A percentile compares a stretch with the other conserved stretches of the same genome.
phyloP scores from a whole-genome alignment of 192 early-diverging fungal species.

The Coemansia sp. region DNA sequence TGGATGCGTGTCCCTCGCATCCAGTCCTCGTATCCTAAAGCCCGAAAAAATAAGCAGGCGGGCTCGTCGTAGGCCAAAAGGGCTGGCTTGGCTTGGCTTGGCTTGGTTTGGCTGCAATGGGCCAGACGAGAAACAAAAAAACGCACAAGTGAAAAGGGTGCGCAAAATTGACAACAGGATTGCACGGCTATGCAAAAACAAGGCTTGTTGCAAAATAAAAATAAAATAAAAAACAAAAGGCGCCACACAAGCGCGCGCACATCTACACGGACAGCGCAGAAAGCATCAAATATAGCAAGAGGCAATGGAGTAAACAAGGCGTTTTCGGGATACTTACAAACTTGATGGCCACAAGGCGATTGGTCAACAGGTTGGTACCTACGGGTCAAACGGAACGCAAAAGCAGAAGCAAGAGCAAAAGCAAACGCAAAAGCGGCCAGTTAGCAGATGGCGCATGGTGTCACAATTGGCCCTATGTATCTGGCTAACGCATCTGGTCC shows the following conservation, averaged over 20 bases:
- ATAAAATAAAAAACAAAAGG: no score
- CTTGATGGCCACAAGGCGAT: slow-evolving; percentile 94
- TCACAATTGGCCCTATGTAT: no score
- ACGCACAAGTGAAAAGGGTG: slow-evolving; percentile 8
- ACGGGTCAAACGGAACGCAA: slow-evolving; percentile 7
- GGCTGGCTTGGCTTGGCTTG: no score
- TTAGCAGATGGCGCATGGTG: neutral
- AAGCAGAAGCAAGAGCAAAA: neutral
- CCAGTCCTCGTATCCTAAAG: neutral
- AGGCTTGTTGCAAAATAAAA: no score
- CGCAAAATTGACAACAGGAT: slow-evolving; percentile 1
- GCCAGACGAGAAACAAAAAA: no score
- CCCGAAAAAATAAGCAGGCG: no score
- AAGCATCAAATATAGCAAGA: neutral
- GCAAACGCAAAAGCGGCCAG: neutral
- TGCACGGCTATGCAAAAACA: no score
- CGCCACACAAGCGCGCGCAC: slow-evolving; percentile 4
- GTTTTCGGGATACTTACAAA: slow-evolving; percentile 57
- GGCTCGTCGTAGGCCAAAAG: no score
- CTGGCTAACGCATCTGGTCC: no score
- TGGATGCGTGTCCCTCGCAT: no score
- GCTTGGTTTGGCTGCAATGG: no score
- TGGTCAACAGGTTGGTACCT: slow-evolving; percentile 77
- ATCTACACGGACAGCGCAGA: no score
- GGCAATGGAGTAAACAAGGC: slow-evolving; percentile 10